Conservation (phyloP, 228 moss, liverwort and hornwort genomes). For the Sphagnum magellanicum region DNA sequence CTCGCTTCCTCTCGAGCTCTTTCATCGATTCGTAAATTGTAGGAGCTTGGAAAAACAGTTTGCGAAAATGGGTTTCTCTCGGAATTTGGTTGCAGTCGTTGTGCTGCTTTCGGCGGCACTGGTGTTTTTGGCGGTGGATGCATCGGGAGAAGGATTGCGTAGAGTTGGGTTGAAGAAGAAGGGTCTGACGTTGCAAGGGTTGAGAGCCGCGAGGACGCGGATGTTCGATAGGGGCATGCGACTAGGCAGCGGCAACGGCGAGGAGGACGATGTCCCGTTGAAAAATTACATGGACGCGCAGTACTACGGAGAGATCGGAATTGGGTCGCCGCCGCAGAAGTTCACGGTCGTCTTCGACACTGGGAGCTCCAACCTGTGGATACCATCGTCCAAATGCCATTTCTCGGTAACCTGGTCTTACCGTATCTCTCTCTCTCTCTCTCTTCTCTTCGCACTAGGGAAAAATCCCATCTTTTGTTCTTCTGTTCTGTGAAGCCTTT, state of each 20-base stretch:
- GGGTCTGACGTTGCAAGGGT: conserved; percentile 20
- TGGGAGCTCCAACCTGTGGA: conserved; percentile 92
- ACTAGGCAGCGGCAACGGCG: conserved; percentile 6
- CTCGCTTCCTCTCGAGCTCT: too few species aligned
- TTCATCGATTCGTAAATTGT: too few species aligned
- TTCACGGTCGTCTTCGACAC: conserved; percentile 91
- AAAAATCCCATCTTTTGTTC: not conserved
- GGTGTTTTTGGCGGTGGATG: not conserved
- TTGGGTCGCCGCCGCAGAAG: conserved; percentile 68
- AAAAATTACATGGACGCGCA: conserved; percentile 90
- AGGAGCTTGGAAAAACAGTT: too few species aligned
- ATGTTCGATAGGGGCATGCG: conserved; percentile 13
- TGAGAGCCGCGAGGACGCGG: conserved; percentile 23
- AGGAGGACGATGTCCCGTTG: conserved; percentile 24
- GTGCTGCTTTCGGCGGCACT: not conserved
- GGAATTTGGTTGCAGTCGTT: too few species aligned
- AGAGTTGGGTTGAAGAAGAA: conserved; percentile 31
- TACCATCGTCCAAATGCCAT: conserved; percentile 81
- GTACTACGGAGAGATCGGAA: conserved; percentile 82
- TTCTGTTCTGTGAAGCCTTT: not conserved
- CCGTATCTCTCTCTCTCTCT: too few species aligned
- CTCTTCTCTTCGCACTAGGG: too few species aligned
- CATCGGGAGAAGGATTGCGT: conserved; percentile 11
- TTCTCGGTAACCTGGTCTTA: conserved; percentile 28
- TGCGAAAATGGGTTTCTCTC: too few species aligned